A percentile compares a stretch with the other conserved stretches of the same genome.
Conservation (phyloP, 306 rosid genomes). For the Neltuma alba region DNA sequence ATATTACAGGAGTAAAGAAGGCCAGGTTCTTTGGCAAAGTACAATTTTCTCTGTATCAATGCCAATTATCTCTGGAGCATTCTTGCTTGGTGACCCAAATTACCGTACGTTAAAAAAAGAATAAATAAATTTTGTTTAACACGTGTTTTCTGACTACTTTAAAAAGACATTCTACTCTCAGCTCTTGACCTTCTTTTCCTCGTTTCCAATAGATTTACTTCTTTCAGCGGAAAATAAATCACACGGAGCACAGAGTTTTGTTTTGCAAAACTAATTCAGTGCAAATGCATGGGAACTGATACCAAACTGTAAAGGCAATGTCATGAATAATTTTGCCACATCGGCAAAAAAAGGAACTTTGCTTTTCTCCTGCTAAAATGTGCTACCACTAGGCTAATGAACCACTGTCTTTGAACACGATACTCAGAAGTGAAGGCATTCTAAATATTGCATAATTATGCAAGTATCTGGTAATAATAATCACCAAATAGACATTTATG, state of each 20-base stretch:
- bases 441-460: conserved; percentile 11
- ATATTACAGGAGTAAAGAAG: background rate
- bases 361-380: background rate
- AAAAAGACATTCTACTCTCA: background rate
- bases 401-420: background rate
- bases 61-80: background rate
- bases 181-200: background rate
- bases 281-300: background rate
- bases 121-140: background rate
- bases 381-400: background rate
- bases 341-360: background rate
- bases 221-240: background rate
- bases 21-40: background rate
- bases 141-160: background rate
- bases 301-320: background rate
- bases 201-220: background rate
- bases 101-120: background rate
- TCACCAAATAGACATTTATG: conserved; percentile 17
- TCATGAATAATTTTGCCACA: background rate
- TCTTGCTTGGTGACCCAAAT: background rate
- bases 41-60: background rate
- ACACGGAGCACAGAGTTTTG: background rate
- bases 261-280: background rate
- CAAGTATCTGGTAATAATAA: conserved; percentile 23
- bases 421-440: conserved; percentile 17